Base-by-base conservation (phyloP, 2,329 filamentous ascomycete genomes). In the Cladophialophora carrionii region DNA sequence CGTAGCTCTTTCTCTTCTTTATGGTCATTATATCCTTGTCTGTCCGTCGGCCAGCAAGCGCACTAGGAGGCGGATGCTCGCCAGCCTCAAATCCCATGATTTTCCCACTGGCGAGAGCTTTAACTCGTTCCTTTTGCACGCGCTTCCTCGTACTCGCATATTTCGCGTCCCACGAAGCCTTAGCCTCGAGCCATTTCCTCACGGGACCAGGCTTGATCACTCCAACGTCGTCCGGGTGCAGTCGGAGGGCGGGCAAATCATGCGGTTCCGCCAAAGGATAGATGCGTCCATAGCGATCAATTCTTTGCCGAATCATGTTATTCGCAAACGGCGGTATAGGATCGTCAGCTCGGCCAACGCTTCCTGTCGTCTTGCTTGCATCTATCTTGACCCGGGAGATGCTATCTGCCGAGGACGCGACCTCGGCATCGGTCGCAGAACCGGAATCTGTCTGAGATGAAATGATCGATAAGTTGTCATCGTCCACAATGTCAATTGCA, bases 301-400 rank as follows among this genome's bases (percentile, higher is more conserved):
- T 88, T 31, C 90, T 84, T 75, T 99, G 92, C 8, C 95, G 89
- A 67, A 99, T 93, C 93, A 98, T 97, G 75, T 96, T 88, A 65
- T 89, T 83, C 59, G 86, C 84, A 76, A 97, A 98, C 0, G 84
- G 79, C 0, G 92, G 94, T 0, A 97, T 79, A 3, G 91, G 85
- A 72, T 96, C 92, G 0, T 93, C 93, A 2, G 93, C 92, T 74
- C 86, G 91, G n/a, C 94, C 93, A 7, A 97, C 84, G n/a, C 83
- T 77, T 57, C 74, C 71, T 10, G 56, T 65, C 17, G 53, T 14
- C 32, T 54, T 67, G 14, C 71, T 70, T 4, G 72, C 65, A 20
- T 64, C 64, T n/a, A 61, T 64, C 22, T 71, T 70, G 26, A 75
- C 59, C 31, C 68, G 65, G 5, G 62, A 61, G 12, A 57, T 54